Evolutionary conservation across 179 eudicot genomes (phyloP).

Genomic region (Amaranthus tricolor): DNA sequence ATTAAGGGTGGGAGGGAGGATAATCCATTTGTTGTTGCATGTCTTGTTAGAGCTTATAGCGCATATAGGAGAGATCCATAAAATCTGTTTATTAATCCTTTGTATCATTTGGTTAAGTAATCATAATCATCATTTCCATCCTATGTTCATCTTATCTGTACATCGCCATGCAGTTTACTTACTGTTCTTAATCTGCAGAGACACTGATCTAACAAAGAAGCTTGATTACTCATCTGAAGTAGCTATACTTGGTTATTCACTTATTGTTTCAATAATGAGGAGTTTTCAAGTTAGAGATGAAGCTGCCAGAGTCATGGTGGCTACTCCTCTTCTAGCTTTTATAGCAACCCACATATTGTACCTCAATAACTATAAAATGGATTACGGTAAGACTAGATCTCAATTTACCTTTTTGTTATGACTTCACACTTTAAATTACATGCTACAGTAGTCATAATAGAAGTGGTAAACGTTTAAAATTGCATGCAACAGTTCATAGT

Average conservation of each 20-base stretch:
- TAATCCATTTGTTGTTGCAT: too few species aligned
- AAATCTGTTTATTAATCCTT: too few species aligned
- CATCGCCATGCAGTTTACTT: not conserved
- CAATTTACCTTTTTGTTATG: not conserved
- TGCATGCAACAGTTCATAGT: conserved; percentile 2
- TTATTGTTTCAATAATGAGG: conserved; percentile 64
- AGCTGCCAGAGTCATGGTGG: conserved; percentile 82
- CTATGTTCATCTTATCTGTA: too few species aligned
- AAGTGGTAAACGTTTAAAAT: not conserved
- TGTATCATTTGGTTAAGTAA: too few species aligned
- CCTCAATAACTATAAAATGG: conserved; percentile 61
- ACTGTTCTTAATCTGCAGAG: conserved; percentile 44
- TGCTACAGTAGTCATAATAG: not conserved
- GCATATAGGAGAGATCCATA: too few species aligned
- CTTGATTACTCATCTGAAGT: conserved; percentile 80
- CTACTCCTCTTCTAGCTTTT: conserved; percentile 79
- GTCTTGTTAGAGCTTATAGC: too few species aligned
- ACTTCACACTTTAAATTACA: not conserved
- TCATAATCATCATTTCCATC: too few species aligned
- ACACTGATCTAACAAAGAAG: conserved; percentile 73
- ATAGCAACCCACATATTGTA: conserved; percentile 66
- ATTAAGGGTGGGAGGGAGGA: too few species aligned
- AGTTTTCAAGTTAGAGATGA: conserved; percentile 56
- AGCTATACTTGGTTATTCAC: conserved; percentile 71
- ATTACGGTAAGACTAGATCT: conserved; percentile 59